Evolutionary conservation across 164 flowering plant species (phyloP).

Genomic region (Stephania yunnanensis): DNA sequence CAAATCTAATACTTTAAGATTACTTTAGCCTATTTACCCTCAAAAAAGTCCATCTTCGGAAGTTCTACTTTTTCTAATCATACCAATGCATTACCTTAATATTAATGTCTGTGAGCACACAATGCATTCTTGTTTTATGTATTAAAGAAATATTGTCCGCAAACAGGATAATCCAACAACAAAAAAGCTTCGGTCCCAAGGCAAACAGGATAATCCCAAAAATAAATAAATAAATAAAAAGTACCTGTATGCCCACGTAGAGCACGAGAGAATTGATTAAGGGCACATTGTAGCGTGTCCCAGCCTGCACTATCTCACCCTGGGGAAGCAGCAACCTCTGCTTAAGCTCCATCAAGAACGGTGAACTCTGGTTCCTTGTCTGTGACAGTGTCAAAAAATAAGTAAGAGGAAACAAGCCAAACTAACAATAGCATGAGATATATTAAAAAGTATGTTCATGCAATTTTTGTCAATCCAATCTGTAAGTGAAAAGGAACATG

Average conservation of each 20-base stretch:
- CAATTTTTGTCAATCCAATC: not conserved
- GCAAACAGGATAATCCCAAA: too few relatives aligned
- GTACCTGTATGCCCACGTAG: slow-evolving; percentile 96
- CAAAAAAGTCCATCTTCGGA: too few relatives aligned
- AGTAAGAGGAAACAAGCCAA: not conserved
- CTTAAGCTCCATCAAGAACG: slow-evolving; percentile 71
- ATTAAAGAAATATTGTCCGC: too few relatives aligned
- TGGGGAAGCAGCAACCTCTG: slow-evolving; percentile 69
- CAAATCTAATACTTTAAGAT: too few relatives aligned
- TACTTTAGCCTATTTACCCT: too few relatives aligned
- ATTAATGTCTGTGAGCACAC: too few relatives aligned
- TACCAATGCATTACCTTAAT: too few relatives aligned
- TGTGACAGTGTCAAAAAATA: slow-evolving; percentile 21
- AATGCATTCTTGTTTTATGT: too few relatives aligned
- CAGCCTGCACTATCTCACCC: slow-evolving; percentile 60
- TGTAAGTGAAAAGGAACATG: not conserved
- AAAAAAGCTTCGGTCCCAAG: not conserved
- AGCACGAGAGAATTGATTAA: slow-evolving; percentile 95
- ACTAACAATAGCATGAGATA: not conserved
- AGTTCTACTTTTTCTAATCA: too few relatives aligned
- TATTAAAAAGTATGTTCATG: not conserved
- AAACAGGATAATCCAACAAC: too few relatives aligned
- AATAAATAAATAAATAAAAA: not conserved
- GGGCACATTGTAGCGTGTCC: slow-evolving; percentile 90
- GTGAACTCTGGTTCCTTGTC: slow-evolving; percentile 70